Conservation (phyloP, 2,329 filamentous ascomycete genomes). For the Samsoniella hepiali region DNA sequence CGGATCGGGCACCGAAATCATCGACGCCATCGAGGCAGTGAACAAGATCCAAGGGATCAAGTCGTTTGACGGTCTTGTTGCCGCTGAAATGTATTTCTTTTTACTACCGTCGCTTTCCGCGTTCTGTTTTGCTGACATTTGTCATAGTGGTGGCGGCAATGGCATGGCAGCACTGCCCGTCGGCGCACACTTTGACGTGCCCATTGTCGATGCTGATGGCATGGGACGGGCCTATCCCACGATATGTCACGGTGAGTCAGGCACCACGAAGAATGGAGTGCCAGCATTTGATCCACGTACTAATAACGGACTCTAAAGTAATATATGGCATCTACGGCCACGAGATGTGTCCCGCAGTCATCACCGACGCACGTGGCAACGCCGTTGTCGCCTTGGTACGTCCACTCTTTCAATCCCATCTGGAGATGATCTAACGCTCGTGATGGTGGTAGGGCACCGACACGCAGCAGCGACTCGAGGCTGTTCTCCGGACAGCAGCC, state of each 20-base stretch:
- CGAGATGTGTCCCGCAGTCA: slow-evolving; percentile 34
- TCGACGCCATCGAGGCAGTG: slow-evolving; percentile 35
- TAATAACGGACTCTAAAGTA: slow-evolving; percentile 23
- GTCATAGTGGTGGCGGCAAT: slow-evolving; percentile 36
- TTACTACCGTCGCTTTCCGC: no score
- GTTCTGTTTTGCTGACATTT: neutral
- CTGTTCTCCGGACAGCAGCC: slow-evolving; percentile 34
- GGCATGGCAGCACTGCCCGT: slow-evolving; percentile 35
- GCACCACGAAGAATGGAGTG: no score
- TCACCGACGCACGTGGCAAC: slow-evolving; percentile 38
- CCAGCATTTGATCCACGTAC: neutral
- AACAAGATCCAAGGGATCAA: slow-evolving; percentile 32
- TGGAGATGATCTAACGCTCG: neutral
- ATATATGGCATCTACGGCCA: slow-evolving; percentile 39
- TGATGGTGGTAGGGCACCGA: slow-evolving; percentile 30
- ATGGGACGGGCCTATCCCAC: slow-evolving; percentile 41
- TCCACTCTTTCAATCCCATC: no score
- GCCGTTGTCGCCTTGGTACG: slow-evolving; percentile 32
- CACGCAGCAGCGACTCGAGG: slow-evolving; percentile 34
- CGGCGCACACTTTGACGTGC: slow-evolving; percentile 35
- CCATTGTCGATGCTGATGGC: slow-evolving; percentile 36
- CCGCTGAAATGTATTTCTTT: slow-evolving; percentile 40
- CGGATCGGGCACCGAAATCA: slow-evolving; percentile 36
- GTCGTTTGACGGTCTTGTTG: slow-evolving; percentile 33
- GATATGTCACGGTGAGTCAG: slow-evolving; percentile 31